phyloP scores from a whole-genome alignment of 441 rosid genomes.

The Geranium incanum region DNA sequence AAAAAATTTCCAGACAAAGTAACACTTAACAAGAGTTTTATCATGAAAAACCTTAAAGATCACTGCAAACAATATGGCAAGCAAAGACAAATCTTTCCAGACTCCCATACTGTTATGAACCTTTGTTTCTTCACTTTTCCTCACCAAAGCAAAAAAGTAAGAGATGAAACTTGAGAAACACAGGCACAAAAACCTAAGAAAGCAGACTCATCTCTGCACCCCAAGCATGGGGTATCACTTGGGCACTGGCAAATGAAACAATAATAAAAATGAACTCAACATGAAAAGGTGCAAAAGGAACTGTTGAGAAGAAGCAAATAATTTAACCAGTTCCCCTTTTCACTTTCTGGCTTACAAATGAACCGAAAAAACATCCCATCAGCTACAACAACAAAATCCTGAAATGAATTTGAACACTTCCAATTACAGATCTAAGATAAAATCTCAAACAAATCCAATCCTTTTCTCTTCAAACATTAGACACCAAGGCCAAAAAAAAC shows the following conservation, averaged over 20 bases:
- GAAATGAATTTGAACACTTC: not conserved
- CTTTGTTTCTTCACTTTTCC: not conserved
- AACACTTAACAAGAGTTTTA: not conserved
- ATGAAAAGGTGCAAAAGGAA: constrained; percentile 20
- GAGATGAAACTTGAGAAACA: not conserved
- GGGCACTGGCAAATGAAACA: not conserved
- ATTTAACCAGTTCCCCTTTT: not conserved
- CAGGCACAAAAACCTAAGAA: constrained; percentile 26
- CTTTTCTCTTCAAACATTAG: constrained; percentile 1
- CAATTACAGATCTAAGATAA: constrained; percentile 35
- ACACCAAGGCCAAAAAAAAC: constrained; percentile 6
- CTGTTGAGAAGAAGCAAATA: constrained; percentile 8
- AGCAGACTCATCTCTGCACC: constrained; percentile 16
- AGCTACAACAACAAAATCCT: not conserved
- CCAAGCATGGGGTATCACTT: not conserved
- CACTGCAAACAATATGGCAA: constrained; percentile 14
- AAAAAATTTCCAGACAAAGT: no score
- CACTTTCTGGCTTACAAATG: not conserved
- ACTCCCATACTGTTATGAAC: not conserved
- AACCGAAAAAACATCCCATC: not conserved
- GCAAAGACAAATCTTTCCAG: constrained; percentile 14
- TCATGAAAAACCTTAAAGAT: not conserved
- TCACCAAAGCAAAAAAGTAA: constrained; percentile 8
- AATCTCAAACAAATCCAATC: not conserved
- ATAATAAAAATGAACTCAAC: constrained; percentile 18